Percentiles rank a stretch among this genome's conserved stretches.
Evolutionary conservation across 1,284 basidiomycete species (phyloP).

Genomic region (Ceratobasidium theobromae): DNA sequence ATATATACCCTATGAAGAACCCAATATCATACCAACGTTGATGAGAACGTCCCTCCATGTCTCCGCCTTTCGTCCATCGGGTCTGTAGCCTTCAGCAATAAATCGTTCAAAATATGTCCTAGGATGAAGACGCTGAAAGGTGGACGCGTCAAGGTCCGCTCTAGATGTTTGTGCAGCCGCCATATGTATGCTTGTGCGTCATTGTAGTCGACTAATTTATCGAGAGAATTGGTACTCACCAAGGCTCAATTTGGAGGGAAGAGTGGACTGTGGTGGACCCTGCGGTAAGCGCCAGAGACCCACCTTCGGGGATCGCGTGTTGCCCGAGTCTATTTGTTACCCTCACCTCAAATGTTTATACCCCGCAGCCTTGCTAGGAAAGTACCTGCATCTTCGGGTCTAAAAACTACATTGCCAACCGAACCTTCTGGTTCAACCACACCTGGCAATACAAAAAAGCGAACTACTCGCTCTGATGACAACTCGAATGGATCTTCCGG

Average conservation of each 20-base stretch:
- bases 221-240: not conserved
- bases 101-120: conserved; percentile 78
- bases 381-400: not conserved
- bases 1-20: conserved; percentile 1
- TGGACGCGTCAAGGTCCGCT: conserved; percentile 53
- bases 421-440: not conserved
- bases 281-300: not conserved
- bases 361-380: conserved; percentile 23
- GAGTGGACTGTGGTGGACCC: not conserved
- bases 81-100: conserved; percentile 66
- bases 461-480: not conserved
- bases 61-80: conserved; percentile 67
- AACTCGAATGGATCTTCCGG: not conserved
- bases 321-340: not conserved
- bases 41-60: conserved; percentile 69
- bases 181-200: not conserved
- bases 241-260: not conserved
- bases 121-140: conserved; percentile 82
- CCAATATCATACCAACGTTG: conserved; percentile 63
- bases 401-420: not conserved
- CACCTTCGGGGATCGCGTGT: not conserved
- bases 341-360: conserved; percentile 12
- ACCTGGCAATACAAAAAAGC: conserved; percentile 12
- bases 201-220: no score
- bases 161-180: not conserved